Percentiles rank a stretch among this genome's conserved stretches.
Conservation (phyloP, 495 filamentous ascomycete genomes). For the Neurospora sp. region DNA sequence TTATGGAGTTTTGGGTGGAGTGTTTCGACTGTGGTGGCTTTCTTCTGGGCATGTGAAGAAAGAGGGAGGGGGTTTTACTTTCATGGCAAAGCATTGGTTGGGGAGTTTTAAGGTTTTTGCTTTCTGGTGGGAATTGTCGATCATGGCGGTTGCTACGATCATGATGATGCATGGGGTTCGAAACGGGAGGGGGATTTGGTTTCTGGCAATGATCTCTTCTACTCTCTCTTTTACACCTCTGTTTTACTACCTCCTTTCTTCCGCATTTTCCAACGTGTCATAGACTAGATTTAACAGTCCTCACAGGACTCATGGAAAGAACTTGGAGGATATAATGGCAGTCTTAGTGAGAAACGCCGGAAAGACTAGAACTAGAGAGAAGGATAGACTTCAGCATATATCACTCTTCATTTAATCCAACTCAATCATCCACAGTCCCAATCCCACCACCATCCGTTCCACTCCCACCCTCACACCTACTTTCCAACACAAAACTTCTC, state of each 20-base stretch:
- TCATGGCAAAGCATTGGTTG: not conserved
- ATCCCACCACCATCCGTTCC: not conserved
- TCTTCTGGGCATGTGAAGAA: not conserved
- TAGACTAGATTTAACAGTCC: not conserved
- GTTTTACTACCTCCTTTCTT: too few relatives aligned
- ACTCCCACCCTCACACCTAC: not conserved
- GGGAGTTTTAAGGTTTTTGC: not conserved
- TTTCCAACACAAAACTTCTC: conserved; percentile 57
- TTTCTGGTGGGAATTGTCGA: not conserved
- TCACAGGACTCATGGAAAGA: not conserved
- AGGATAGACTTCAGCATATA: not conserved
- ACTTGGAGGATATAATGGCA: not conserved
- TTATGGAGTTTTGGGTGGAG: not conserved
- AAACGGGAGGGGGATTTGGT: not conserved
- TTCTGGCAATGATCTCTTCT: not conserved
- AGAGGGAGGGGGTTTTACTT: not conserved
- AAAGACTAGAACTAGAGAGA: not conserved
- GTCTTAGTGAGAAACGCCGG: not conserved
- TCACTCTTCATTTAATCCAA: not conserved
- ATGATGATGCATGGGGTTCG: not conserved
- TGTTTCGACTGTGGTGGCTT: not conserved
- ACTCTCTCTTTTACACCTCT: not conserved
- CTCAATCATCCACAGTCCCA: not conserved
- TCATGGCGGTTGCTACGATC: not conserved
- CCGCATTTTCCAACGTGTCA: not conserved